Percentiles rank a stretch among this genome's conserved stretches.
These are phyloP conservation scores for Fusarium poae DNA, from an alignment of 2,329 filamentous ascomycete genomes.

Conservation along the genomic window DNA sequence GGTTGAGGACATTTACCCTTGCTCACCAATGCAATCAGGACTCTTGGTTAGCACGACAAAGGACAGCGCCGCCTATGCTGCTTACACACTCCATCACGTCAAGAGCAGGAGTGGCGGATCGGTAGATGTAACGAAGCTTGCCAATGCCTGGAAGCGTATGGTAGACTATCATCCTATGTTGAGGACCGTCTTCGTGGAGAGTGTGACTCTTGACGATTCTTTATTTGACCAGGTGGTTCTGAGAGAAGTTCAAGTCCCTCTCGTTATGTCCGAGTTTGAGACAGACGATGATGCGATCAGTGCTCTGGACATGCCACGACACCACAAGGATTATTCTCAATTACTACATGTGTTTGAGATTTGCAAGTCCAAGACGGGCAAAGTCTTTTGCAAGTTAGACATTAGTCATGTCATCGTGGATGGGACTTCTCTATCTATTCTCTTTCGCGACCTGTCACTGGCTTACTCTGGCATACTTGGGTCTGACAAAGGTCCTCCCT, in stretches of 20 bases:
- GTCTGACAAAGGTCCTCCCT: constrained; percentile 28
- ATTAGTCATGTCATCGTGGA: constrained; percentile 45
- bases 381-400: constrained; percentile 43
- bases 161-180: constrained; percentile 59
- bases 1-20: constrained; percentile 54
- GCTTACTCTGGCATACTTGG: constrained; percentile 18
- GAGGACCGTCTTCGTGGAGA: constrained; percentile 63
- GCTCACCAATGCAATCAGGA: constrained; percentile 55
- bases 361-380: constrained; percentile 40
- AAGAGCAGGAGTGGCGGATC: constrained; percentile 39
- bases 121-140: constrained; percentile 33
- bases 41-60: constrained; percentile 57
- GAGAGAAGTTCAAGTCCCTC: constrained; percentile 26
- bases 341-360: constrained; percentile 36
- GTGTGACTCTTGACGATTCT: constrained; percentile 57
- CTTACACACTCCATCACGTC: constrained; percentile 53
- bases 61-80: constrained; percentile 51
- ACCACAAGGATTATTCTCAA: constrained; percentile 8
- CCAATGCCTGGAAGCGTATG: constrained; percentile 56
- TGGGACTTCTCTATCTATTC: constrained; percentile 38
- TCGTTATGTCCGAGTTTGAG: constrained; percentile 17
- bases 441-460: constrained; percentile 38
- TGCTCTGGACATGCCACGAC: constrained; percentile 15
- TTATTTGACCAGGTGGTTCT: constrained; percentile 63
- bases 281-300: constrained; percentile 30